Base-by-base conservation (phyloP, 345 rosid species). In the Iberis pinnata region DNA sequence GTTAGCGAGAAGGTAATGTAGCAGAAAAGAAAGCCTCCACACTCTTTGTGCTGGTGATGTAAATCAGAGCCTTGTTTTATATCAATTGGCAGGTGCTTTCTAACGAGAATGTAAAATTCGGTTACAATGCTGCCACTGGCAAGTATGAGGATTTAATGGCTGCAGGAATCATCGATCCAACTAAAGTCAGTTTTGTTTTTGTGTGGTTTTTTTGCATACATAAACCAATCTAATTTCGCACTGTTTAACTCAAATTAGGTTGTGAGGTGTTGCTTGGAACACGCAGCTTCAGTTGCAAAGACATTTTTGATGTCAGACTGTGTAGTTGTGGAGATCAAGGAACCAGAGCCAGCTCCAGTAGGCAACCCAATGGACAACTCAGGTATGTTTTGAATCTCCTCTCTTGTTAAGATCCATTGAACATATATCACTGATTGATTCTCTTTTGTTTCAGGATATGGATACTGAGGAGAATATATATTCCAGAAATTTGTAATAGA, bases 261-360 rank as follows among this genome's bases (percentile, higher is more conserved):
- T 72, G 96, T 90, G n/a, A 82, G 99, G 70, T 93, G 97, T 69
- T 93, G 99, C 85, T 63, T 88, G 78, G 97, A 93, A 80, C 99
- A 93, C 43, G 97, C 99, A 13, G 73, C 95, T 11, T 93, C 97
- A 0, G 99, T 93, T n/a, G 97, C 99, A 12, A 88, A 86, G 73
- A 93, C 97, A 1, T 93, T 93, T 78, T 73, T 93, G 83, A 93
- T 88, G 97, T 93, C 97, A 0, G 99, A 93, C 49, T 88, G 97
- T 62, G 99, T 88, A 2, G 99, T 93, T 19, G 97, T 88, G 18
- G 97, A 93, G 80, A 86, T 93, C 70, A 93, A 83, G 81, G 97
- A 93, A 61, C 84, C 95, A 2, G 97, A 88, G 43, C 68, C 94
- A 3, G 72, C 53, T 18, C 78, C 90, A 2, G 80, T 46, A 0